Conservation (phyloP, 225 moss, liverwort and hornwort genomes). For the Sphagnum tenellum region DNA sequence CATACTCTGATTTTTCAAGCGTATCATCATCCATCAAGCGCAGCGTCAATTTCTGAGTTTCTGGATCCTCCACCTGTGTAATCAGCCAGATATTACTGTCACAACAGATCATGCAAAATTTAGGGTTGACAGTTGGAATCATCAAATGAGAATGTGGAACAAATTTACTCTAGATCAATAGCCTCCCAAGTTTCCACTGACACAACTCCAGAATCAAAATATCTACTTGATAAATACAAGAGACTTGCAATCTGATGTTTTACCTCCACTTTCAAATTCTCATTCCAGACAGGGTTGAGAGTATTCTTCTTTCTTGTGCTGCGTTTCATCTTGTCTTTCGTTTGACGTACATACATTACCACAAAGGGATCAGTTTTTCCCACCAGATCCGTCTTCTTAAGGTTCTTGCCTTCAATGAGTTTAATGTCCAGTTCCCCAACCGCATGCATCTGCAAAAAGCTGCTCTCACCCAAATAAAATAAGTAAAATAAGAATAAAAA, state of each 20-base stretch:
- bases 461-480: constrained; percentile 13
- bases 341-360: constrained; percentile 67
- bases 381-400: constrained; percentile 72
- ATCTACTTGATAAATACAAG: no score
- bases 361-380: constrained; percentile 90
- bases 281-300: constrained; percentile 70
- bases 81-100: no score
- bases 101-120: neutral
- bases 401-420: constrained; percentile 54
- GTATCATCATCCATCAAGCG: constrained; percentile 88
- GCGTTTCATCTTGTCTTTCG: constrained; percentile 58
- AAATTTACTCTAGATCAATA: no score
- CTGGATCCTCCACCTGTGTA: constrained; percentile 71
- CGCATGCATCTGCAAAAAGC: constrained; percentile 62
- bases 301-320: constrained; percentile 48
- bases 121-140: neutral
- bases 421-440: constrained; percentile 61
- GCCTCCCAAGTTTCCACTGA: no score
- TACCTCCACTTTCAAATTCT: constrained; percentile 69
- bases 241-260: neutral
- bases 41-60: constrained; percentile 46
- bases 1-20: constrained; percentile 61
- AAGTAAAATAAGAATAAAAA: neutral
- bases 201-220: no score
- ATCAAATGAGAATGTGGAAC: no score